phyloP scores from a whole-genome alignment of 2,329 filamentous ascomycete genomes.

The Fusarium domesticum region DNA sequence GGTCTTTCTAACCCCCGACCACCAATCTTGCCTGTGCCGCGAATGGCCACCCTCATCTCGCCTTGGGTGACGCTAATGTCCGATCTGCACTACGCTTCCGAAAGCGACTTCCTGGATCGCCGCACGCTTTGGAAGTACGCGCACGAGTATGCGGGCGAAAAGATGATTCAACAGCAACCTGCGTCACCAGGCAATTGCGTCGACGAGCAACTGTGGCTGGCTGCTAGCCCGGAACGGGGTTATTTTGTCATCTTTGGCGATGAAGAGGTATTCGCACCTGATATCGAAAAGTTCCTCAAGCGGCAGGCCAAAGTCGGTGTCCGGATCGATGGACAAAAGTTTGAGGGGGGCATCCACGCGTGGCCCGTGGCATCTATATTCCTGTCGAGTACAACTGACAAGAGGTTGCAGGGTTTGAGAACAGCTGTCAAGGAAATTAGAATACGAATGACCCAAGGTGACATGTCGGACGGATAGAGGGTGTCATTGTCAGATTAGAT shows the following conservation, averaged over 20 bases:
- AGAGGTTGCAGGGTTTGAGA: slow-evolving; percentile 52
- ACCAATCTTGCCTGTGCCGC: slow-evolving; percentile 32
- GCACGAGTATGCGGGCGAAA: slow-evolving; percentile 58
- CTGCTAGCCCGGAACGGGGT: slow-evolving; percentile 63
- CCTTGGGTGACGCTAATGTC: slow-evolving; percentile 78
- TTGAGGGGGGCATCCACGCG: slow-evolving; percentile 69
- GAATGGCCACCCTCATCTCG: slow-evolving; percentile 69
- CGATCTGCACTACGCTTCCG: slow-evolving; percentile 62
- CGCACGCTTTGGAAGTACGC: slow-evolving; percentile 67
- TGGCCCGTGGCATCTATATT: slow-evolving; percentile 75
- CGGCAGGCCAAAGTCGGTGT: slow-evolving; percentile 53
- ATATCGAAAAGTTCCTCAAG: slow-evolving; percentile 60
- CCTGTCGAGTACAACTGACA: slow-evolving; percentile 46
- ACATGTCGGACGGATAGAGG: slow-evolving; percentile 13
- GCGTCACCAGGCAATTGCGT: slow-evolving; percentile 68
- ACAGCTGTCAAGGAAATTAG: slow-evolving; percentile 40
- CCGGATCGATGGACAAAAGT: slow-evolving; percentile 55
- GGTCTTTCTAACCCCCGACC: slow-evolving; percentile 12
- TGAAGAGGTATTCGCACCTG: slow-evolving; percentile 74
- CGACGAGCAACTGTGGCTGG: slow-evolving; percentile 63
- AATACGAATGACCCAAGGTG: slow-evolving; percentile 26
- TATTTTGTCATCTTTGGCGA: slow-evolving; percentile 70
- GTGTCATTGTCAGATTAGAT: slow-evolving; percentile 59
- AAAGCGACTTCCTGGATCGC: slow-evolving; percentile 72
- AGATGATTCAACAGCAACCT: slow-evolving; percentile 34